phyloP scores from a whole-genome alignment of 768 basidiomycete genomes.

The Amanita jacksonii region DNA sequence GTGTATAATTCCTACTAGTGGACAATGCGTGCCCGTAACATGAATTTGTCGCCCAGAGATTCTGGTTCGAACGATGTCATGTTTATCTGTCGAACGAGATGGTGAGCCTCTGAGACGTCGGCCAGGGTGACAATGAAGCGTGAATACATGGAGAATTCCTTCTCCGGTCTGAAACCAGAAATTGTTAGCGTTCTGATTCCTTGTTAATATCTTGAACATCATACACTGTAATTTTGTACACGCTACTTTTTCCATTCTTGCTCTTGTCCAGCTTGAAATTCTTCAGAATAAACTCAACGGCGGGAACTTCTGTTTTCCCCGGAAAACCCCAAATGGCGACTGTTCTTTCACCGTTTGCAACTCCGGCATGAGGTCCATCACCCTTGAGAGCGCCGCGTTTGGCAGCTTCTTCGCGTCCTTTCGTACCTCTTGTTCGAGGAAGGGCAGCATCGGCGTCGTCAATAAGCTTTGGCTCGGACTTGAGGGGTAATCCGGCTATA shows the following conservation, averaged over 20 bases:
- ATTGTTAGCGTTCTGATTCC: background rate
- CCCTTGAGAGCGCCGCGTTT: slow-evolving; percentile 20
- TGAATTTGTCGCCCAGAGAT: slow-evolving; percentile 27
- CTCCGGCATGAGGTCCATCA: slow-evolving; percentile 43
- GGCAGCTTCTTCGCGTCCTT: slow-evolving; percentile 21
- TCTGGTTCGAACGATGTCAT: slow-evolving; percentile 38
- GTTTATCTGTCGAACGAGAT: slow-evolving; percentile 54
- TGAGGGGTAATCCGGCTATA: slow-evolving; percentile 36
- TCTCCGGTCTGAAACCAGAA: slow-evolving; percentile 20
- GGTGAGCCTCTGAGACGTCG: slow-evolving; percentile 58
- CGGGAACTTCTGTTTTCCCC: slow-evolving; percentile 26
- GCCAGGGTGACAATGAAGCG: slow-evolving; percentile 47
- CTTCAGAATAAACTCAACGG: slow-evolving; percentile 32
- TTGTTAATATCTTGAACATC: slow-evolving; percentile 17
- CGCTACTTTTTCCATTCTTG: slow-evolving; percentile 30
- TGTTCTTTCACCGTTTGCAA: slow-evolving; percentile 36
- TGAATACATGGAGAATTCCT: slow-evolving; percentile 35
- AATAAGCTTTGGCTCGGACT: slow-evolving; percentile 21
- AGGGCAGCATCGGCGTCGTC: slow-evolving; percentile 4
- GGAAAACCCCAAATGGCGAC: slow-evolving; percentile 60
- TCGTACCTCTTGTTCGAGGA: slow-evolving; percentile 19
- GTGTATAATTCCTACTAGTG: slow-evolving; percentile 24
- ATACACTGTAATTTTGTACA: slow-evolving; percentile 43
- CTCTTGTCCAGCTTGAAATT: slow-evolving; percentile 31
- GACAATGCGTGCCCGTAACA: slow-evolving; percentile 38